Base-by-base conservation (phyloP, 1,284 basidiomycete genomes). In the Boletus smithii region DNA sequence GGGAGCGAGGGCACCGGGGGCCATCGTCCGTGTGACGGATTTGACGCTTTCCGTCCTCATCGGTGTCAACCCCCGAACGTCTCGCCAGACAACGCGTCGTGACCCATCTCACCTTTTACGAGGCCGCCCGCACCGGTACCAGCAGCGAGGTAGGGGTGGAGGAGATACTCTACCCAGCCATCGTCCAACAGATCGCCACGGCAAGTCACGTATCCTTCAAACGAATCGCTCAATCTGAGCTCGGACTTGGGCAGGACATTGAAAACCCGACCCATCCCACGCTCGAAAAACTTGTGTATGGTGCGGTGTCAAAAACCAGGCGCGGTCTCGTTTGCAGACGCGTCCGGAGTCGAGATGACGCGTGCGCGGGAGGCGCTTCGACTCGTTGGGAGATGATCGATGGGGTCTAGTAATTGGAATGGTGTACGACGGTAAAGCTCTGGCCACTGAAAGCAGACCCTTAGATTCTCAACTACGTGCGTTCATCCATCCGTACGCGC, bases 41-140 rank as follows among this genome's bases (percentile, higher is more conserved):
- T 53, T 79, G 11, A 48, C 62, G 2, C 49, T 78, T 14, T 66
- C 72, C 1, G 66, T 74, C 2, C 60, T 79, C 45, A 77, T 80
- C 30, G 78, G 77, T 1, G 73, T 80, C 20, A 80, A 80, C 76
- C 0, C 74, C 73, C 0, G 77, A 80, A 48, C 66, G 77, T 14
- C 62, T 72, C 29, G 66, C 68, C 5, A 77, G 74, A 53, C 77
- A 80, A 53, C 67, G 69, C 5, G 73, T 80, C 13, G 48, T 76
- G 42, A 65, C 68, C 3, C 68, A 71, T 46, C 60, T 80, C 46
- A 56, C 56, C 0, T 70, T 76, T 44, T 55, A 61, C 40, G 73
- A 74, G 48, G 43, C 39, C 2, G 3, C 34, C 5, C 27, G 10
- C 4, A 23, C 22, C 13, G 11, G 38, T 5, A 14, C 29, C 6